Conservation (phyloP, 2,329 filamentous ascomycete genomes). For the Xylariaceae sp. region DNA sequence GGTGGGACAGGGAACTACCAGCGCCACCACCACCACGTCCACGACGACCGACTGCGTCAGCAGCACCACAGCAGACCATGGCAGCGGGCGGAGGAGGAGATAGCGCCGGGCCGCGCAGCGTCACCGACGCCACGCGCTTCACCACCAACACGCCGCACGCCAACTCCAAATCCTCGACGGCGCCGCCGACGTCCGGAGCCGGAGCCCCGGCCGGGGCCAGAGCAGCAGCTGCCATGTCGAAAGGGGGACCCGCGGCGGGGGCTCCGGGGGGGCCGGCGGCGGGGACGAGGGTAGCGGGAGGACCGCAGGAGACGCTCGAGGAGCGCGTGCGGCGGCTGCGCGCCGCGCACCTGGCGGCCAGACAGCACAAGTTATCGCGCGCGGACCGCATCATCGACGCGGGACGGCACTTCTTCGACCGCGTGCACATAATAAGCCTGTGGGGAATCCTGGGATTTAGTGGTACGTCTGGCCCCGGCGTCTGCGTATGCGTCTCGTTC, state of each 20-base stretch:
- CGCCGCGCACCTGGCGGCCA: conserved; percentile 59
- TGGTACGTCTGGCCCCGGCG: no score
- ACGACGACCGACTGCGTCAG: no score
- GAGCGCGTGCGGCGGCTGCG: conserved; percentile 63
- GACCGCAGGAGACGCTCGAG: conserved; percentile 52
- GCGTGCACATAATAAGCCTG: conserved; percentile 48
- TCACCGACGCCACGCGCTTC: conserved; percentile 74
- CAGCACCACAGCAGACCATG: conserved; percentile 5
- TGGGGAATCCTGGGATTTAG: conserved; percentile 49
- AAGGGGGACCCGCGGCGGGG: background rate
- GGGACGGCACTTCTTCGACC: conserved; percentile 45
- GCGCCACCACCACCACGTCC: no score
- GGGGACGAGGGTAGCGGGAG: conserved; percentile 16
- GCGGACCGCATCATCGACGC: conserved; percentile 42
- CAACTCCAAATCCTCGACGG: conserved; percentile 47
- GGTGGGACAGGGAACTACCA: no score
- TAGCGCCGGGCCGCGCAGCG: conserved; percentile 51
- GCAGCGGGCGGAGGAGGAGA: no score
- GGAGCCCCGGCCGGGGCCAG: conserved; percentile 6
- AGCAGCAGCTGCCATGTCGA: background rate
- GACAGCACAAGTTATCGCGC: conserved; percentile 47
- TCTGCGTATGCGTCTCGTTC: no score
- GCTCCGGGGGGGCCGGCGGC: background rate
- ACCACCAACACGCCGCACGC: conserved; percentile 65
- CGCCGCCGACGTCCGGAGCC: conserved; percentile 10